Percentiles rank a stretch among this genome's conserved stretches.
Conservation (phyloP, 2,329 filamentous ascomycete species). For the Colletotrichum sidae region DNA sequence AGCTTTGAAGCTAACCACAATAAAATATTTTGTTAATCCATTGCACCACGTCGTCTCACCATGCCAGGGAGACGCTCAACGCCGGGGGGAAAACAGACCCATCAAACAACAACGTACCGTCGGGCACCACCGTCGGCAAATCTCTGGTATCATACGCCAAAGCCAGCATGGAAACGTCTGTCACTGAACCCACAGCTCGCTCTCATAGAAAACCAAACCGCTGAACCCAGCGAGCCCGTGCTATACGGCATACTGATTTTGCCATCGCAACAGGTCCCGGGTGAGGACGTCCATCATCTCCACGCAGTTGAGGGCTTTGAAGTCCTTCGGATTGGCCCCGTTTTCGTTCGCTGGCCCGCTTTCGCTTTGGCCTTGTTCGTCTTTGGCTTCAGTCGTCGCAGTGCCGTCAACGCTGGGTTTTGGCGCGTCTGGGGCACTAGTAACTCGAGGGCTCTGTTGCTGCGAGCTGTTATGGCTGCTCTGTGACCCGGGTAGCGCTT, state of each 20-base stretch:
- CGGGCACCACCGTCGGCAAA: constrained; percentile 17
- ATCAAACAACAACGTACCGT: constrained; percentile 13
- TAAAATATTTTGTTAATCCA: constrained; percentile 11
- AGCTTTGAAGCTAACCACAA: not conserved
- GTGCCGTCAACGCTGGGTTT: constrained; percentile 35
- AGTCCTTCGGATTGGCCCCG: constrained; percentile 60
- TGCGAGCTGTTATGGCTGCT: constrained; percentile 46
- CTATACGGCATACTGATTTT: constrained; percentile 72
- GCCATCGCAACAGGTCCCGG: constrained; percentile 85
- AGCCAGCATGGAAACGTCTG: constrained; percentile 9
- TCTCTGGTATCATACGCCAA: constrained; percentile 34
- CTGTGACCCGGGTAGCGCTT: constrained; percentile 56
- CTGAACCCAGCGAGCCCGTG: constrained; percentile 48
- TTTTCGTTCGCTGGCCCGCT: constrained; percentile 37
- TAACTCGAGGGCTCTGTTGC: constrained; percentile 40
- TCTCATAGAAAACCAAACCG: constrained; percentile 59
- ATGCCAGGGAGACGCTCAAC: constrained; percentile 15
- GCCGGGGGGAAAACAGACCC: constrained; percentile 17
- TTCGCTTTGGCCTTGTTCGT: constrained; percentile 4
- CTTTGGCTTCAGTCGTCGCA: constrained; percentile 38
- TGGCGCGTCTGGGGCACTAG: constrained; percentile 39
- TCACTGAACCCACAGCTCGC: constrained; percentile 17
- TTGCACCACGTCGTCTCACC: constrained; percentile 9
- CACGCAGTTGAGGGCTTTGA: constrained; percentile 80
- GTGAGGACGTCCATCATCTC: constrained; percentile 94